Evolutionary conservation across 2,329 filamentous ascomycete species (phyloP).

Genomic region (Xylariaceae sp.): DNA sequence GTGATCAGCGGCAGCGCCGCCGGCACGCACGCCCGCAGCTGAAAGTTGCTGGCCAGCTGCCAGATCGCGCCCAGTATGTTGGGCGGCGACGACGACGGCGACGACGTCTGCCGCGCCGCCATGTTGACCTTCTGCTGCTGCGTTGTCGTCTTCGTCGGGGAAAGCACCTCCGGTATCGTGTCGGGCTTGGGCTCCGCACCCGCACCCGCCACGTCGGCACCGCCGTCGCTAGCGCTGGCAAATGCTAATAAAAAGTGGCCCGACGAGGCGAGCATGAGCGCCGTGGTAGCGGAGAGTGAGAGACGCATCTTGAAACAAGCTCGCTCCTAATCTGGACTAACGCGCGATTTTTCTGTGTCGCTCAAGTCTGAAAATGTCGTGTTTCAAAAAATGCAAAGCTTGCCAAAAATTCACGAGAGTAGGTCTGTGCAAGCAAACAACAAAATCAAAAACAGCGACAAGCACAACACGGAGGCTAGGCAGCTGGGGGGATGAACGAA

Average conservation of each 20-base stretch:
- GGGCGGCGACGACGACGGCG: too few relatives aligned
- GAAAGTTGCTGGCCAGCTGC: conserved; percentile 16
- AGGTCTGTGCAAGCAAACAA: too few relatives aligned
- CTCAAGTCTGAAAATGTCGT: too few relatives aligned
- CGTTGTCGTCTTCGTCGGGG: conserved; percentile 8
- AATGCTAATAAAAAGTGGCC: not conserved
- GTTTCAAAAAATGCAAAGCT: too few relatives aligned
- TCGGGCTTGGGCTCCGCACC: conserved; percentile 11
- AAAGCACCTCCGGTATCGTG: conserved; percentile 5
- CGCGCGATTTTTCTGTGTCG: too few relatives aligned
- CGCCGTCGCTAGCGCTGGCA: conserved; percentile 3
- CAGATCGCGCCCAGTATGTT: conserved; percentile 16
- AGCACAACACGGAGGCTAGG: too few relatives aligned
- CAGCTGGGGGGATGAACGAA: too few relatives aligned
- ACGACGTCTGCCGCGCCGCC: too few relatives aligned
- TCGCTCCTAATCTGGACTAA: too few relatives aligned
- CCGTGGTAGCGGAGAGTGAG: conserved; percentile 6
- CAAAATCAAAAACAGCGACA: too few relatives aligned
- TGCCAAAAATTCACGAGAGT: too few relatives aligned
- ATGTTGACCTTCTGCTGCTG: conserved; percentile 15
- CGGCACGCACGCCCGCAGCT: conserved; percentile 20
- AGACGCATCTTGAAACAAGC: conserved; percentile 9
- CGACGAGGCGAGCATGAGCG: conserved; percentile 9
- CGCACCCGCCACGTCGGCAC: not conserved
- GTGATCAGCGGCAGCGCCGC: conserved; percentile 20